Conservation (phyloP, 305 asterid genomes). For the Fraxinus sp. region DNA sequence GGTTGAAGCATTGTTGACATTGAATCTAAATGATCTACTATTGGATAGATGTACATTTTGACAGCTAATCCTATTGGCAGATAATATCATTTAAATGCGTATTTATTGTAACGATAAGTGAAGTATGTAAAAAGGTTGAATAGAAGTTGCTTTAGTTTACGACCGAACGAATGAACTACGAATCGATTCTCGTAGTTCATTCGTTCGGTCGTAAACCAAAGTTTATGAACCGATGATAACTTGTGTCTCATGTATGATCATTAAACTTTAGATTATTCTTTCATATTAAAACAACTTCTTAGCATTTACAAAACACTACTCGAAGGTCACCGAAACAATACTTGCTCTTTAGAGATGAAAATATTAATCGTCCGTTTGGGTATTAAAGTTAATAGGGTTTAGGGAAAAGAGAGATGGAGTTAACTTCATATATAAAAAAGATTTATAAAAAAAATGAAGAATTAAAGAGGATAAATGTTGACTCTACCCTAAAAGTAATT, state of each 20-base stretch:
- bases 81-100: not conserved
- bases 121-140: not conserved
- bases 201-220: not conserved
- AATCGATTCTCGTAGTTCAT: not conserved
- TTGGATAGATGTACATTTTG: not conserved
- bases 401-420: not conserved
- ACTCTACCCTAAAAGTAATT: too few relatives aligned
- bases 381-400: not conserved
- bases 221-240: not conserved
- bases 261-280: too few relatives aligned
- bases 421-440: not conserved
- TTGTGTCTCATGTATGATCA: too few relatives aligned
- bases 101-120: not conserved
- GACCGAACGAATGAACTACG: too few relatives aligned
- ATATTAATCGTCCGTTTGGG: not conserved
- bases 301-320: too few relatives aligned
- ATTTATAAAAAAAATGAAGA: too few relatives aligned
- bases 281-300: too few relatives aligned
- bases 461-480: too few relatives aligned
- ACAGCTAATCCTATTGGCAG: not conserved
- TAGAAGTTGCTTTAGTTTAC: not conserved
- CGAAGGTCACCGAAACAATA: not conserved
- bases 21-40: not conserved
- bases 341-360: not conserved
- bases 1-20: not conserved